These are phyloP conservation scores for Arthrinium puccinioides DNA, from an alignment of 2,329 filamentous ascomycete species.

Conservation along the genomic window DNA sequence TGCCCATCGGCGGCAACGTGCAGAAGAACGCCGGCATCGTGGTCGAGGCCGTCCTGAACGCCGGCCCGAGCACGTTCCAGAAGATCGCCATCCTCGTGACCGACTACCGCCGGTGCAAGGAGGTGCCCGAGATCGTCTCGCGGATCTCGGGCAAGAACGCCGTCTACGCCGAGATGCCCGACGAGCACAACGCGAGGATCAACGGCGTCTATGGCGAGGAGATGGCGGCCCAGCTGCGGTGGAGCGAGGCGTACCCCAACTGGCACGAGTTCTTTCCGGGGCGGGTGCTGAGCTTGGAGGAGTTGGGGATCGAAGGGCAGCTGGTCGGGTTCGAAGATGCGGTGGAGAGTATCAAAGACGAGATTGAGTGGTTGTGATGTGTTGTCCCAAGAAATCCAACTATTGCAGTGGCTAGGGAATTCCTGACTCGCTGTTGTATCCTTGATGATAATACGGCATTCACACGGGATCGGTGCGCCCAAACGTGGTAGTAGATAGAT, in stretches of 20 bases:
- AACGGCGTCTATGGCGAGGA: conserved; percentile 8
- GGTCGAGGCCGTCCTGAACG: conserved; percentile 5
- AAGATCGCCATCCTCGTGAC: conserved; percentile 7
- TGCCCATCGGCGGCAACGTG: conserved; percentile 7
- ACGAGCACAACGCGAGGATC: conserved; percentile 1
- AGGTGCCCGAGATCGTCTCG: not conserved
- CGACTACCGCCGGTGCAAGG: conserved; percentile 1
- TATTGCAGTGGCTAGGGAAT: too few relatives aligned
- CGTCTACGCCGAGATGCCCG: conserved; percentile 4
- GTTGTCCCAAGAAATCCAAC: too few relatives aligned
- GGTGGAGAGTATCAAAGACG: not conserved
- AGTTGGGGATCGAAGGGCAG: not conserved
- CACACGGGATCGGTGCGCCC: too few relatives aligned
- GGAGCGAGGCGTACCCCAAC: conserved; percentile 9
- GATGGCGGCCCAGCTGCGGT: conserved; percentile 6
- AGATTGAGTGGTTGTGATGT: too few relatives aligned
- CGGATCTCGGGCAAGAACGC: conserved; percentile 3
- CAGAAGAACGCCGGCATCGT: conserved; percentile 4
- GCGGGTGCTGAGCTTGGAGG: not conserved
- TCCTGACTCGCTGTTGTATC: too few relatives aligned
- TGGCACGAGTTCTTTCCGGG: conserved; percentile 5
- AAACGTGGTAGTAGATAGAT: too few relatives aligned
- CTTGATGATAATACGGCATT: too few relatives aligned
- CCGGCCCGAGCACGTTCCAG: conserved; percentile 2
- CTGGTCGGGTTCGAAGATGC: conserved; percentile 2